These are phyloP conservation scores for Pythium sp. DNA, from an alignment of 352 stramenopile genomes.

Conservation along the genomic window DNA sequence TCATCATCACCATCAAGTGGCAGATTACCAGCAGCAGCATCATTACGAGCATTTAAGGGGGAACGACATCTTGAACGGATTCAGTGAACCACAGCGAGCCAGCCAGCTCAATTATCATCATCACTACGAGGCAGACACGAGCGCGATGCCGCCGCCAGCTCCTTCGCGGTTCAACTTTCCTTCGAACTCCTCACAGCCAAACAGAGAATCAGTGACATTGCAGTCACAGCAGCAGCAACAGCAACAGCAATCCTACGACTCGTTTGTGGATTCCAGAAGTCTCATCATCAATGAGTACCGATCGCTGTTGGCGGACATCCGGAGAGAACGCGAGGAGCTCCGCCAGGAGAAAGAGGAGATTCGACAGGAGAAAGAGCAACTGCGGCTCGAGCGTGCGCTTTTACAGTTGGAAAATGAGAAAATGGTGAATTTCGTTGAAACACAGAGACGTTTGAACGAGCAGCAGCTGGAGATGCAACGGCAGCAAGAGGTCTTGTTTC, in stretches of 20 bases:
- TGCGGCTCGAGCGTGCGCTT: slow-evolving; percentile 60
- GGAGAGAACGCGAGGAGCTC: slow-evolving; percentile 66
- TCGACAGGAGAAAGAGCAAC: slow-evolving; percentile 64
- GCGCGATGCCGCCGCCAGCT: slow-evolving; percentile 22
- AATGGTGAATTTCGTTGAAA: slow-evolving; percentile 59
- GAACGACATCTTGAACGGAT: background rate
- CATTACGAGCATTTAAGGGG: background rate
- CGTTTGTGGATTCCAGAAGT: slow-evolving; percentile 8
- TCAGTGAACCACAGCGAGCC: background rate
- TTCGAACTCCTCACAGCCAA: background rate
- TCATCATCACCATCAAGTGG: slow-evolving; percentile 9
- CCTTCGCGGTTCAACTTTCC: slow-evolving; percentile 12
- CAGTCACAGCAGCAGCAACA: slow-evolving; percentile 21
- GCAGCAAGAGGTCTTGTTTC: slow-evolving; percentile 1
- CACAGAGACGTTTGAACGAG: slow-evolving; percentile 54
- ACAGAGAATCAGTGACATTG: slow-evolving; percentile 13
- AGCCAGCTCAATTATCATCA: background rate
- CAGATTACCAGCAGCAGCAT: slow-evolving; percentile 16
- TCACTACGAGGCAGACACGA: background rate
- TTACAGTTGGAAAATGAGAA: slow-evolving; percentile 79
- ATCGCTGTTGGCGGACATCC: slow-evolving; percentile 62
- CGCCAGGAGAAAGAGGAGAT: slow-evolving; percentile 67
- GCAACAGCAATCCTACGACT: slow-evolving; percentile 17
- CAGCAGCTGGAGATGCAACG: slow-evolving; percentile 45
- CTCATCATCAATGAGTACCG: slow-evolving; percentile 65